Base-by-base conservation (phyloP, 495 filamentous ascomycete genomes). In the Xylaria telfairii region DNA sequence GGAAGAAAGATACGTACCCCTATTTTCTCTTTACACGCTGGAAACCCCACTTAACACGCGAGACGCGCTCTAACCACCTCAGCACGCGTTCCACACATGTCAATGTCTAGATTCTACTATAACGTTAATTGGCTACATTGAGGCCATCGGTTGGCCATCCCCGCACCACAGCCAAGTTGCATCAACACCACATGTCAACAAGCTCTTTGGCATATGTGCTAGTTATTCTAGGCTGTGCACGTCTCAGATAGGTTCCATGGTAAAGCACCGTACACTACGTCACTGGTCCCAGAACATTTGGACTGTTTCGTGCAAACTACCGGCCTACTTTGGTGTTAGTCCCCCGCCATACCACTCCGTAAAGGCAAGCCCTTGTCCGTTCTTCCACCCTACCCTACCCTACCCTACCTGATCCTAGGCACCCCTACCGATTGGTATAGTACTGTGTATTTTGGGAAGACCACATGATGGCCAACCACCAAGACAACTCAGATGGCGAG, bases 401-500 rank as follows among this genome's bases (percentile, higher is more conserved):
- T 42, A 28, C 63, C 63, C 34, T 66, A 53, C 47, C 21, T n/a
- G 26, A 24, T 39, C 61, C 39, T 42, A 28, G 26, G 28, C 8
- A 54, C 34, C 63, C 63, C 34, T 66, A 53, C 47, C 21, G 19
- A 32, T 13, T 19, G n/a, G 4, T 26, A 26, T 26, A 17, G 49
- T 26, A 53, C 24, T n/a, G 53, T 30, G 10, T 59, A 28, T 42
- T 54, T 30, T 24, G 32, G 64, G 19, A 39, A 44, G 47, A 30
- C 30, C 15, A 28, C 37, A 71, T 56, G 24, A 77, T 77, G 75
- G 74, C 77, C 15, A 84, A 89, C 67, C 79, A 90, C 54, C 87
- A 84, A n/a, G 90, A 92, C 63, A 85, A 85, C 47, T 80, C 79
- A 42, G 88, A 92, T 65, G 84, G 87, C 6, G 91, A 93, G 72